Conservation (phyloP, 345 rosid genomes). For the Streptanthus diversifolius region DNA sequence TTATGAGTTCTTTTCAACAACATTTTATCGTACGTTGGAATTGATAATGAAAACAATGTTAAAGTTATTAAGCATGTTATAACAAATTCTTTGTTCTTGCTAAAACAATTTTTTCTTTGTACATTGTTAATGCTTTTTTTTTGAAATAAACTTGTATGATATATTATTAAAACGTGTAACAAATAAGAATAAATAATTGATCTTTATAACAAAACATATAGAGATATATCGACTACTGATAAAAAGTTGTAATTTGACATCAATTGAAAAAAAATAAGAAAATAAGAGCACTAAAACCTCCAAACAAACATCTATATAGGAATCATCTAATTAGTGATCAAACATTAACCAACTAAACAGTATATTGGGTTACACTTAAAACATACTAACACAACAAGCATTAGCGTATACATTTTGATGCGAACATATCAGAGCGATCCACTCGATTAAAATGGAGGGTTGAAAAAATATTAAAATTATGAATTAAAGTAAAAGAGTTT, state of each 20-base stretch:
- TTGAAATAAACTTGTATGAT: background rate
- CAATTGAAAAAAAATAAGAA: background rate
- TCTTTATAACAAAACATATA: background rate
- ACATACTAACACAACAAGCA: background rate
- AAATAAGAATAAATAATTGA: background rate
- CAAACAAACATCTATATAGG: background rate
- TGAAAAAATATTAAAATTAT: background rate
- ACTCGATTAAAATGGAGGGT: background rate
- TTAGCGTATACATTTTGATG: constrained; percentile 12
- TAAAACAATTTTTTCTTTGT: too few relatives aligned
- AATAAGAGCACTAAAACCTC: background rate
- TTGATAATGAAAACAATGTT: background rate
- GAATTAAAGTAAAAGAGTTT: background rate
- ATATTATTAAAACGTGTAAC: background rate
- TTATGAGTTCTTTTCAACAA: background rate
- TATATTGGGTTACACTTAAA: background rate
- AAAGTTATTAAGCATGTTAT: background rate
- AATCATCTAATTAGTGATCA: background rate
- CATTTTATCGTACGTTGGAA: background rate
- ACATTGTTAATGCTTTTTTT: background rate
- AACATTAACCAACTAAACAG: background rate
- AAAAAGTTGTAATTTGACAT: background rate
- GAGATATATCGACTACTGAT: background rate
- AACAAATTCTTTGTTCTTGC: too few relatives aligned
- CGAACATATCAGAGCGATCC: constrained; percentile 21